Percentiles rank a stretch among this genome's conserved stretches.
Evolutionary conservation across 2,329 filamentous ascomycete genomes (phyloP).

Genomic region (Sarocladium strictum): DNA sequence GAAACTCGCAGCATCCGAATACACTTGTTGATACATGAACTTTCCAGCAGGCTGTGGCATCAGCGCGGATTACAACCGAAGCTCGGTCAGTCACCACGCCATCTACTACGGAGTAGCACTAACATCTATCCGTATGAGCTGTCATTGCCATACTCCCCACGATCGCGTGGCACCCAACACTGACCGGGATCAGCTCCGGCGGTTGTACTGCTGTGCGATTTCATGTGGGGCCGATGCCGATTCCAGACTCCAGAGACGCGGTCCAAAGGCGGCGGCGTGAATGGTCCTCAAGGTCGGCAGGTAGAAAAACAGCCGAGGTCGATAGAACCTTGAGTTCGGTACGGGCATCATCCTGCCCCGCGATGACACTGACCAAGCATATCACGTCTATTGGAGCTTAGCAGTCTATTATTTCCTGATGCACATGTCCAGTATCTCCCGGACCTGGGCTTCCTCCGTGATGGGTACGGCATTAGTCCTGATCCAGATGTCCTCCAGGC

Average conservation of each 20-base stretch:
- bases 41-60: not conserved
- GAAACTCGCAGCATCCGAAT: not conserved
- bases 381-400: too few species aligned
- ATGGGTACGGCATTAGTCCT: conserved; percentile 44
- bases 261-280: not conserved
- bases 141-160: not conserved
- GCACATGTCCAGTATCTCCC: conserved; percentile 43
- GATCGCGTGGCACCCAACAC: not conserved
- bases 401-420: conserved; percentile 8
- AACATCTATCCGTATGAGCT: not conserved
- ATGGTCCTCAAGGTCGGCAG: not conserved
- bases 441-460: conserved; percentile 38
- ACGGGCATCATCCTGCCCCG: not conserved
- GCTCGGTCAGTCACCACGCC: not conserved
- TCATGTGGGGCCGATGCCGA: not conserved
- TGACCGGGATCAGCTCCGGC: not conserved
- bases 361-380: not conserved
- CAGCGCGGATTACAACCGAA: not conserved
- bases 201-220: not conserved
- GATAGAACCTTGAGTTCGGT: not conserved
- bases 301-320: not conserved
- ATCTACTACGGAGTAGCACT: not conserved
- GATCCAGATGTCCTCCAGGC: conserved; percentile 43
- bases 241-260: not conserved
- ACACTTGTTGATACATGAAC: too few species aligned